These are phyloP conservation scores for Misopates orontium DNA, from an alignment of 257 asterid species.

Conservation along the genomic window DNA sequence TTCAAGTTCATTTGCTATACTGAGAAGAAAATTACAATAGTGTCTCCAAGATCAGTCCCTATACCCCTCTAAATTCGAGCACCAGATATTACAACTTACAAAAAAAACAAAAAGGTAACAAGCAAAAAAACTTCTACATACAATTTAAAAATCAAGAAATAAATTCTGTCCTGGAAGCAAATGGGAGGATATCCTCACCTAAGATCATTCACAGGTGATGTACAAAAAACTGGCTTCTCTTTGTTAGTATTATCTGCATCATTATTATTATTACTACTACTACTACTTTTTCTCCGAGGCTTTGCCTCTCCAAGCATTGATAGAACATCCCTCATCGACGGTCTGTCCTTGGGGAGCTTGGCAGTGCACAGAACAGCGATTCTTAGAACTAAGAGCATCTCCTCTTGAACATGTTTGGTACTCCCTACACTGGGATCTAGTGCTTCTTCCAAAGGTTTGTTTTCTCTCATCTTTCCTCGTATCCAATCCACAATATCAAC, in stretches of 20 bases:
- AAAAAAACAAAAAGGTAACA: not conserved
- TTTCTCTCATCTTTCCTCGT: conserved; percentile 31
- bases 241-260: conserved; percentile 27
- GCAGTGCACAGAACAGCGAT: conserved; percentile 47
- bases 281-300: conserved; percentile 47
- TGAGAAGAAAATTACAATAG: conserved; percentile 14
- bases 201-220: conserved; percentile 47
- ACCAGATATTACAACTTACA: conserved; percentile 24
- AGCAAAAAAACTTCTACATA: conserved; percentile 23
- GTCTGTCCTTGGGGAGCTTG: conserved; percentile 49
- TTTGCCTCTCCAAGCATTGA: conserved; percentile 51
- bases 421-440: conserved; percentile 38
- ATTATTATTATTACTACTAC: too few species aligned
- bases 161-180: conserved; percentile 8
- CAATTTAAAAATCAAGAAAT: conserved; percentile 15
- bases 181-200: conserved; percentile 18
- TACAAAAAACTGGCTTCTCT: conserved; percentile 36
- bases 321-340: conserved; percentile 48
- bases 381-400: conserved; percentile 44
- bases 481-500: conserved; percentile 45
- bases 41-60: conserved; percentile 11
- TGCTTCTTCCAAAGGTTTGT: conserved; percentile 35
- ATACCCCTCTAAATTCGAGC: conserved; percentile 16
- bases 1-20: conserved; percentile 14
- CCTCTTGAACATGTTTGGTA: conserved; percentile 43